These are phyloP conservation scores for Bonia amplexicaulis DNA, from an alignment of 176 grass and related monocot genomes.

Conservation along the genomic window DNA sequence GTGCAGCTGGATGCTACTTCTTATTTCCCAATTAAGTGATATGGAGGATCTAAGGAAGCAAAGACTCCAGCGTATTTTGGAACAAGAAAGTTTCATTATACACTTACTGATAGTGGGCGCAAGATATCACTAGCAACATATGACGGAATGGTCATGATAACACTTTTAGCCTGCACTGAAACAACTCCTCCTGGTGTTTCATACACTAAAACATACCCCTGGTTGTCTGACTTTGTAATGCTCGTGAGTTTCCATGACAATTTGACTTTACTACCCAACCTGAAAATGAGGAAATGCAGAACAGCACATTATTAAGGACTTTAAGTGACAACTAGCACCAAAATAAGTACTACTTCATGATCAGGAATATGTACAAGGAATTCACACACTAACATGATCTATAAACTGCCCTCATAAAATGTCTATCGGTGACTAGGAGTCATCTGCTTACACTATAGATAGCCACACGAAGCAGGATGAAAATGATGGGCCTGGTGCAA, in stretches of 20 bases:
- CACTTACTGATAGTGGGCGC: constrained; percentile 89
- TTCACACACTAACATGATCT: not conserved
- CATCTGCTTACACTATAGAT: not conserved
- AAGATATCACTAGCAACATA: constrained; percentile 81
- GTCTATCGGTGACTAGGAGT: not conserved
- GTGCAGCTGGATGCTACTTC: not conserved
- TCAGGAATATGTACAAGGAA: not conserved
- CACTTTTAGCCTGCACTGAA: constrained; percentile 67
- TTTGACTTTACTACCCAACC: constrained; percentile 85
- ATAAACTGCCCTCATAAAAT: not conserved
- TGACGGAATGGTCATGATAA: constrained; percentile 86
- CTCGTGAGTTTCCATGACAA: constrained; percentile 85
- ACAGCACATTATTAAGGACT: not conserved
- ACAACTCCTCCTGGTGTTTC: constrained; percentile 71
- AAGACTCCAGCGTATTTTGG: not conserved
- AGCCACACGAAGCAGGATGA: not conserved
- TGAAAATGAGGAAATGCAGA: constrained; percentile 33
- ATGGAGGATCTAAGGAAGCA: not conserved
- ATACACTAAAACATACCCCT: constrained; percentile 73
- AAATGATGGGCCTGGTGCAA: not conserved
- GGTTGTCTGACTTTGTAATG: constrained; percentile 65
- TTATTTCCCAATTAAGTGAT: not conserved
- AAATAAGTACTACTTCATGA: not conserved
- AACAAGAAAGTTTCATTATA: not conserved
- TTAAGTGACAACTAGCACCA: not conserved